These are phyloP conservation scores for Stephania japonica DNA, from an alignment of 164 flowering plant genomes.

Conservation along the genomic window DNA sequence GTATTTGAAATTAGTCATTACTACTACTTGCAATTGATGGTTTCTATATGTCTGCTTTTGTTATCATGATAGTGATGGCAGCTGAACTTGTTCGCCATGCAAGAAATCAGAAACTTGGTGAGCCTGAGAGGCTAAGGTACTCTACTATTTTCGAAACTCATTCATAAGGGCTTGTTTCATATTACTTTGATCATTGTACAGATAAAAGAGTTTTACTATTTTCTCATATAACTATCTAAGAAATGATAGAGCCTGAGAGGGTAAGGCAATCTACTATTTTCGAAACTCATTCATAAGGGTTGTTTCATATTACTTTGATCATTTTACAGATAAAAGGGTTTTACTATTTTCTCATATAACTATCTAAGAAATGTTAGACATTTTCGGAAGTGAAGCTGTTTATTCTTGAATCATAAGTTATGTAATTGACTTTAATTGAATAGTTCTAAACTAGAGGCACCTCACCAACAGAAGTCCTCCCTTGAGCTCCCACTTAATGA, in stretches of 20 bases:
- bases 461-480: too few species aligned
- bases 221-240: not conserved
- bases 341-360: not conserved
- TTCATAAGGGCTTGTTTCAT: not conserved
- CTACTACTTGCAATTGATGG: not conserved
- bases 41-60: not conserved
- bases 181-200: not conserved
- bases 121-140: slow-evolving; percentile 83
- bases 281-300: not conserved
- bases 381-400: not conserved
- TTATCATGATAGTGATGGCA: slow-evolving; percentile 80
- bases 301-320: not conserved
- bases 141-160: not conserved
- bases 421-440: too few species aligned
- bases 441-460: too few species aligned
- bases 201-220: not conserved
- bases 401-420: too few species aligned
- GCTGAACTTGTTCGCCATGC: slow-evolving; percentile 88
- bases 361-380: not conserved
- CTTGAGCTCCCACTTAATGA: too few species aligned
- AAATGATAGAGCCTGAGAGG: slow-evolving; percentile 57
- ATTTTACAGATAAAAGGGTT: not conserved
- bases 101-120: slow-evolving; percentile 49
- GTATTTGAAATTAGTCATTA: not conserved
- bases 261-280: slow-evolving; percentile 44